Evolutionary conservation across 768 basidiomycete genomes (phyloP), one percentile per base, ranked within the genome.

Genomic region (Coprinopsis marcescibilis): DNA sequence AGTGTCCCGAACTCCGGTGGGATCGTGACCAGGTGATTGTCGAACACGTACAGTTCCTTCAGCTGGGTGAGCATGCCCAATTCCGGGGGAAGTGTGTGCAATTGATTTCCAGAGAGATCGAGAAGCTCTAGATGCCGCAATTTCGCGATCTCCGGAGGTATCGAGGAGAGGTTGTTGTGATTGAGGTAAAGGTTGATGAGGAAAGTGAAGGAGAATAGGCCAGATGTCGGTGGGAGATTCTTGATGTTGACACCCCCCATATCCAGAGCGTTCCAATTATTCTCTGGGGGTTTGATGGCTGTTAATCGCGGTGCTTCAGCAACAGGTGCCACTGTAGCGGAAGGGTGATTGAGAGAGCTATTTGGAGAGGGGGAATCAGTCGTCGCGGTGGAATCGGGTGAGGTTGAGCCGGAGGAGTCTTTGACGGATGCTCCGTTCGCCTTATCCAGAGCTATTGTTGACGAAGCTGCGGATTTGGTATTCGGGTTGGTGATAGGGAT

Each of bases 211-310:
- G 81, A 70, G 65, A 89, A 89, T 34, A 90, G 71, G 21, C 82
- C 83, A 37, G 84, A 86, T 5, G 68, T 73, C 4, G 81, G 68
- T 27, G 94, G 89, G 42, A 99, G 74, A 54, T 86, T 90, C 75
- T 94, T 95, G 60, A 99, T 81, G 53, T 81, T 80, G 55, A 96
- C 83, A 13, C 96, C 96, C 45, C 96, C 95, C 82, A 99, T 90
- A 66, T 99, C 96, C 39, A 99, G 70, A 15, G 89, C 89, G 23
- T 69, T 85, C 94, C 95, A 99, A 10, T 78, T 80, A 65, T 81
- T 87, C 60, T 80, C 77, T 38, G 86, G 81, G 5, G 83, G 80
- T 52, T 78, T 77, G 33, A 71, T 69, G 35, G 77, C 74, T 3
- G 80, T 80, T 19, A 80, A 80, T 57, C 84, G 77, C 35, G 81